These are phyloP conservation scores for Hevea brasiliensis DNA, from an alignment of 345 rosid species.

Conservation along the genomic window DNA sequence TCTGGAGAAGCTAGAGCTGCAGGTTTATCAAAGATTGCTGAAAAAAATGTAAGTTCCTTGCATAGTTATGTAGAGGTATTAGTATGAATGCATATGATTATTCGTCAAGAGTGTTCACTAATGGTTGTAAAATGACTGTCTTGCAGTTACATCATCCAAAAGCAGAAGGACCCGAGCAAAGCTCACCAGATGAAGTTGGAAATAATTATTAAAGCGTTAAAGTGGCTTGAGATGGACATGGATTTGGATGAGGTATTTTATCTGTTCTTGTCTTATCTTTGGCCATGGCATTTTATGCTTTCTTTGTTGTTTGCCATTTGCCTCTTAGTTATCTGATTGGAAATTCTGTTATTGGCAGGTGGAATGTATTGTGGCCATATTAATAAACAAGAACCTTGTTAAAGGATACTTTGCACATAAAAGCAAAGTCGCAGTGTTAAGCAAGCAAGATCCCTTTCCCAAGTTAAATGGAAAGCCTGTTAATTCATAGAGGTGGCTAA, in stretches of 20 bases:
- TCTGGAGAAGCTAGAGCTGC: conserved; percentile 95
- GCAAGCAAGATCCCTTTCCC: conserved; percentile 98
- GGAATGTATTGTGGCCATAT: conserved; percentile 86
- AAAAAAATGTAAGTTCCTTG: conserved; percentile 75
- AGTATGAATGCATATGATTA: background rate
- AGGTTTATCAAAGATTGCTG: conserved; percentile 87
- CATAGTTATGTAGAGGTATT: background rate
- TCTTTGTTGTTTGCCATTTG: background rate
- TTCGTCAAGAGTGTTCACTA: background rate
- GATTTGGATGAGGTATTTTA: conserved; percentile 81
- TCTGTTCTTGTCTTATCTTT: background rate
- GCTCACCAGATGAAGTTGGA: conserved; percentile 97
- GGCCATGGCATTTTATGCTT: background rate
- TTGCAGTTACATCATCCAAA: conserved; percentile 79
- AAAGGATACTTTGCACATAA: conserved; percentile 95
- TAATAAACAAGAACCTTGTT: conserved; percentile 81
- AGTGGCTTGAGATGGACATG: conserved; percentile 93
- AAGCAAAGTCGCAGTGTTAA: conserved; percentile 90
- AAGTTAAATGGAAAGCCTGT: conserved; percentile 77
- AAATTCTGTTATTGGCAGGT: conserved; percentile 44
- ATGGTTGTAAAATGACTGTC: background rate
- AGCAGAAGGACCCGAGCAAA: conserved; percentile 77
- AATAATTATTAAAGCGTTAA: conserved; percentile 78
- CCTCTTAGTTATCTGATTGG: background rate
- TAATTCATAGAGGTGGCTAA: conserved; percentile 42